Evolutionary conservation across 345 rosid species (phyloP), one percentile per base, ranked within the genome.

Genomic region (Lepidium africanum): DNA sequence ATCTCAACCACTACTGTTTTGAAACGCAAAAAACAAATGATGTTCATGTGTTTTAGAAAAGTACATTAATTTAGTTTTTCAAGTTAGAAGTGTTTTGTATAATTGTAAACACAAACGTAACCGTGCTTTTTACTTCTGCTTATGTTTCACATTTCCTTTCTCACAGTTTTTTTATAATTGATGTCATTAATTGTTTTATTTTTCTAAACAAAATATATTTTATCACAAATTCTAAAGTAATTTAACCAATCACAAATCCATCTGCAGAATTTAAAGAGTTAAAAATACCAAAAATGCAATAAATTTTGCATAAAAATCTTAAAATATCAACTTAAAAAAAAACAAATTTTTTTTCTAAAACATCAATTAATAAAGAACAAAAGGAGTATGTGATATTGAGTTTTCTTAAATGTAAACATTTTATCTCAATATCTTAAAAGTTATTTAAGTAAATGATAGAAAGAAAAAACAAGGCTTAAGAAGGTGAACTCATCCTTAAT

Each of bases 61-160:
- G 41, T 17, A 62, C 67, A 12, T 36, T 17, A 16, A 46, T 16
- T 32, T 62, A 30, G 62, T 59, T 41, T 41, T 23, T 40, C 13
- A 23, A 25, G 36, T 25, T 7, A 33, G 5, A 11, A 15, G 5
- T 17, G 27, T 42, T 60, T 30, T 59, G 65, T 59, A 25, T 25
- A 27, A 21, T 14, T 14, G 42, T 32, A 12, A 61, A 43, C 42
- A 46, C 54, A 62, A 11, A 32, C 42, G 42, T 62, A 62, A 62
- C 17, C 67, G 54, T 62, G 54, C 54, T 45, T 45, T 43, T 16
- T 32, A 45, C 54, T 61, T 43, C 66, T 61, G 42, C 66, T 62
- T 32, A 46, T 33, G 67, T 46, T 46, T 62, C 54, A 62, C 41
- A 46, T 32, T 62, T 16, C 66, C 10, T 33, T 59, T 6, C n/a